Evolutionary conservation across 306 rosid genomes (phyloP).

Genomic region (Senna tora): DNA sequence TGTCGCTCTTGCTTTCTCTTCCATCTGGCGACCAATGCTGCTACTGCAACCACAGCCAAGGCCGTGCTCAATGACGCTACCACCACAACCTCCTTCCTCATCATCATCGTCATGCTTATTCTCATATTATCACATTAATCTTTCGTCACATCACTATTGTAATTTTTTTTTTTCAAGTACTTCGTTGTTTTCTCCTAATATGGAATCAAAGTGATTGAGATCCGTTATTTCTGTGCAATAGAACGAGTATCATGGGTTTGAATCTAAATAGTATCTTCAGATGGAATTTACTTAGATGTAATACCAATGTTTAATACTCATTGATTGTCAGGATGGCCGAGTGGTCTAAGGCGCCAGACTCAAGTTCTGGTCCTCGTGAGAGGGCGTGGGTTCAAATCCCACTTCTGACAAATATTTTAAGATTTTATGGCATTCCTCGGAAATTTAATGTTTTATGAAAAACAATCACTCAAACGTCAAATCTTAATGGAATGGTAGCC

Average conservation of each 20-base stretch:
- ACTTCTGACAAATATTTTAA: too few species aligned
- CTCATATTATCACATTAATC: neutral
- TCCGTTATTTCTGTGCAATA: conserved; percentile 36
- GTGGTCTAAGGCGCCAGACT: too few species aligned
- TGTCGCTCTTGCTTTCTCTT: conserved; percentile 49
- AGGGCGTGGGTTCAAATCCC: too few species aligned
- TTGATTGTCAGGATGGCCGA: too few species aligned
- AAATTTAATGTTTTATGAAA: too few species aligned
- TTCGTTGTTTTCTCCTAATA: neutral
- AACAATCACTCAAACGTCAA: too few species aligned
- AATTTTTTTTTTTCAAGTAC: neutral
- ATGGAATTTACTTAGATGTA: too few species aligned
- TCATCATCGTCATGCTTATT: neutral
- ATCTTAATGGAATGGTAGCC: too few species aligned
- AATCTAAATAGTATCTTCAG: too few species aligned
- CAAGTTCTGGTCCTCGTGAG: too few species aligned
- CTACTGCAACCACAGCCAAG: conserved; percentile 35
- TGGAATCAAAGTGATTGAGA: conserved; percentile 39
- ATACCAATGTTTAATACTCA: too few species aligned
- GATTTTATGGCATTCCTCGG: too few species aligned
- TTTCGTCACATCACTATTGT: neutral
- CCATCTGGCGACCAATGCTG: conserved; percentile 43
- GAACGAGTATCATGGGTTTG: conserved; percentile 50
- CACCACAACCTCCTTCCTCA: conserved; percentile 55
- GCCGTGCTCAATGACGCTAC: conserved; percentile 43